Conservation (phyloP, 257 asterid genomes). For the Buddleja alternifolia region DNA sequence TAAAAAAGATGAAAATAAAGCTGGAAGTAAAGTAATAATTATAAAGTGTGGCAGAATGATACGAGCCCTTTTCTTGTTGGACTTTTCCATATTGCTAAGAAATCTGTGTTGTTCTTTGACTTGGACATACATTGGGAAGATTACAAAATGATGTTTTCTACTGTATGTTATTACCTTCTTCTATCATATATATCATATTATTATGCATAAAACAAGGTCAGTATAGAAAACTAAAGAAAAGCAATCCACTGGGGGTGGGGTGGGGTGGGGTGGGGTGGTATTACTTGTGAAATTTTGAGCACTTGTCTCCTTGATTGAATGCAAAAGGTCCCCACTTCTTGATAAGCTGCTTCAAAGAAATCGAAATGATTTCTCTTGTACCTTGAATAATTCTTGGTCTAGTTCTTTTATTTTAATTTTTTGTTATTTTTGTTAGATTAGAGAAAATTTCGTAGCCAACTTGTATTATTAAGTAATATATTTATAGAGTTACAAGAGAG, state of each 20-base stretch:
- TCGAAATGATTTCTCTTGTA: too few relatives aligned
- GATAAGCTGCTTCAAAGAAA: background rate
- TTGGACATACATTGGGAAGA: conserved; percentile 37
- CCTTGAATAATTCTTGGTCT: too few relatives aligned
- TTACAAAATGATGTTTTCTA: conserved; percentile 18
- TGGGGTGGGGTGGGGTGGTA: conserved; percentile 16
- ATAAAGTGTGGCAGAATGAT: conserved; percentile 30
- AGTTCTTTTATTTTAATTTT: too few relatives aligned
- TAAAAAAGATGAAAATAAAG: too few relatives aligned
- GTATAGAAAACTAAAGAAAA: conserved; percentile 28
- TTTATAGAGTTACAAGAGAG: too few relatives aligned
- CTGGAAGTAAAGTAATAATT: conserved; percentile 19
- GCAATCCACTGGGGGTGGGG: too few relatives aligned
- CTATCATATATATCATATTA: conserved; percentile 31
- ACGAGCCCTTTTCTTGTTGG: conserved; percentile 32
- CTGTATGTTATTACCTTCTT: conserved; percentile 5
- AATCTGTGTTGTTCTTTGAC: conserved; percentile 35
- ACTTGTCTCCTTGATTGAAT: conserved; percentile 59
- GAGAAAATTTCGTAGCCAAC: too few relatives aligned
- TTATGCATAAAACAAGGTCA: conserved; percentile 23
- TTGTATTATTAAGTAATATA: too few relatives aligned
- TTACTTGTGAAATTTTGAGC: conserved; percentile 38
- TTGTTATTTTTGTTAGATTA: too few relatives aligned
- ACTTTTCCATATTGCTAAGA: conserved; percentile 31
- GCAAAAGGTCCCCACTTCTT: conserved; percentile 55